Percentiles rank a stretch among this genome's conserved stretches.
Evolutionary conservation across 345 rosid species (phyloP).

Genomic region (Gossypioides kirkii): DNA sequence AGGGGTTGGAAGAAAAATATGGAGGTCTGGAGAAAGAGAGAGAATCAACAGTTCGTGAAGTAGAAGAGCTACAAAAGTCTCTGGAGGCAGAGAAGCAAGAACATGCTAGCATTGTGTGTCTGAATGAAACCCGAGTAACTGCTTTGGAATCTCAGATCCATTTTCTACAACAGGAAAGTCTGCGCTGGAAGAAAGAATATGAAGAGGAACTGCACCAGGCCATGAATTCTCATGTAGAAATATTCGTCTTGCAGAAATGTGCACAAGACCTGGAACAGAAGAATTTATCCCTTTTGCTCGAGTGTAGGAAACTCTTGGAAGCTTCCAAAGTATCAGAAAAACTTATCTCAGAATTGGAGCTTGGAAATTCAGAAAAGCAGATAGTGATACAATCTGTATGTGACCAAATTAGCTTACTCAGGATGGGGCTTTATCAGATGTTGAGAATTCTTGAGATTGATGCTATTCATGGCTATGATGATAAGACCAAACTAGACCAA

Average conservation of each 20-base stretch:
- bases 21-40: slow-evolving; percentile 51
- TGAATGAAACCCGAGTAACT: slow-evolving; percentile 37
- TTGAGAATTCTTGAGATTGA: slow-evolving; percentile 44
- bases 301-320: slow-evolving; percentile 49
- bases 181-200: slow-evolving; percentile 49
- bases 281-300: slow-evolving; percentile 43
- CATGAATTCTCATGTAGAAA: slow-evolving; percentile 53
- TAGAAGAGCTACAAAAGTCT: slow-evolving; percentile 42
- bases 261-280: slow-evolving; percentile 58
- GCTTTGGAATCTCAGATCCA: slow-evolving; percentile 53
- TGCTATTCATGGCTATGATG: slow-evolving; percentile 28
- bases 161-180: slow-evolving; percentile 52
- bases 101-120: slow-evolving; percentile 40
- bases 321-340: slow-evolving; percentile 53
- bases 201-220: slow-evolving; percentile 63
- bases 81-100: slow-evolving; percentile 51
- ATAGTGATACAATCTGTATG: slow-evolving; percentile 46
- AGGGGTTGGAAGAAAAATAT: slow-evolving; percentile 41
- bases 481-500: slow-evolving; percentile 40
- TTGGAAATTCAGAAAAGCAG: slow-evolving; percentile 46
- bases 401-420: slow-evolving; percentile 45
- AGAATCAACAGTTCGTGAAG: slow-evolving; percentile 43
- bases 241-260: slow-evolving; percentile 60
- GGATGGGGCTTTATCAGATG: slow-evolving; percentile 49
- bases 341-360: slow-evolving; percentile 49